Evolutionary conservation across 192 early-diverging fungal species (phyloP), one percentile per base, ranked within the genome.

Genomic region (Coemansia sp.): DNA sequence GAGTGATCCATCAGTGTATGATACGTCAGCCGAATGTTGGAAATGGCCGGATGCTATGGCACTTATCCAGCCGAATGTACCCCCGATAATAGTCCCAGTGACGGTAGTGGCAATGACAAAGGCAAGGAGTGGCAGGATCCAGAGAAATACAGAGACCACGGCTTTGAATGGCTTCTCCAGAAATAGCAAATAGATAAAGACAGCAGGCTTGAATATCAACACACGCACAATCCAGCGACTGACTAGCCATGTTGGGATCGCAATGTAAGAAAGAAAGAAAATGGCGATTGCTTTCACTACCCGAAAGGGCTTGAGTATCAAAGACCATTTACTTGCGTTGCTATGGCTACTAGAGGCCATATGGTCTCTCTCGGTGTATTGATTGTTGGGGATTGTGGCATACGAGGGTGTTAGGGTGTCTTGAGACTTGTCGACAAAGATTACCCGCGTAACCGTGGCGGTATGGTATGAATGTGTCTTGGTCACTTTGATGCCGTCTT

Each of bases 1-100:
- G 46, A 20, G n/a, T 49, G 46, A 9, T 12, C 8, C n/a, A 30
- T 56, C 26, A 26, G 55, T 30, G 11, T 56, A 16, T 10, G 16
- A 21, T n/a, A 16, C 34, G 57, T 18, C 36, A 34, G 18, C 9
- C 7, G 57, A n/a, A 14, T 8, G 9, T 16, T 38, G 57, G 44
- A 64, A 53, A 21, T 36, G 4, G 9, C 26, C 36, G 18, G 36
- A 38, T 12, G 58, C 56, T 39, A 70, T 39, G 2, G 72, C 73
- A 33, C 78, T 81, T 56, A 69, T 21, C 78, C 78, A 81, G 18
- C 73, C 78, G 66, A 71, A 69, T 9, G 55, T 61, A 14, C 74
- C 73, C 36, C 78, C 73, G 55, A 70, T 72, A 41, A 73, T 26
- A 35, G 69, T 69, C 4, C 72, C 77, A 45, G 57, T 57, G 1